These are phyloP conservation scores for Quercus wislizeni DNA, from an alignment of 306 rosid genomes.

Conservation along the genomic window DNA sequence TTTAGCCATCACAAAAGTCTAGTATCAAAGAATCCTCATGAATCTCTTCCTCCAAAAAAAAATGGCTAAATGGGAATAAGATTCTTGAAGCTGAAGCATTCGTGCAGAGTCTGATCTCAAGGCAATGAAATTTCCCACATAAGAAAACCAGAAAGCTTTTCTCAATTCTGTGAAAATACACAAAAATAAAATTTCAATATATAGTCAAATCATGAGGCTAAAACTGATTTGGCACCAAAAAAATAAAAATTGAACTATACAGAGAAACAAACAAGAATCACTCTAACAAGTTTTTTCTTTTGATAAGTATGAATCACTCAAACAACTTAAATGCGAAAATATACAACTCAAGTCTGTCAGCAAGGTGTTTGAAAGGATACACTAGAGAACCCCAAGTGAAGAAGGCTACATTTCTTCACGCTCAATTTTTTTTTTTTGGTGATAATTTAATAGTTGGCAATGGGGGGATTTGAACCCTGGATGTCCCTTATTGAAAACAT, in stretches of 20 bases:
- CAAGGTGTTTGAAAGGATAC: neutral
- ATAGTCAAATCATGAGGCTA: neutral
- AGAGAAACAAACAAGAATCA: neutral
- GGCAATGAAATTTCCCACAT: slow-evolving; percentile 64
- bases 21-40: slow-evolving; percentile 40
- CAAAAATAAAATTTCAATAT: neutral
- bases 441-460: too few species aligned
- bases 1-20: slow-evolving; percentile 68
- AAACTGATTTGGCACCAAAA: neutral
- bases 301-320: too few species aligned
- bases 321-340: neutral
- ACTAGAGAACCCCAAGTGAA: neutral
- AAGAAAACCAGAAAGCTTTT: slow-evolving; percentile 59
- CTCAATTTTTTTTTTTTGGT: too few species aligned
- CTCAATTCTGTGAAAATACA: slow-evolving; percentile 42
- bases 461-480: too few species aligned
- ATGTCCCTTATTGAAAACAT: too few species aligned
- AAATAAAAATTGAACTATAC: neutral
- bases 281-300: too few species aligned
- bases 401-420: neutral
- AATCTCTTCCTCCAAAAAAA: slow-evolving; percentile 32
- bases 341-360: neutral
- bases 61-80: slow-evolving; percentile 23
- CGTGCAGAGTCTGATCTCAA: slow-evolving; percentile 39
- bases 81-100: slow-evolving; percentile 29